Conservation (phyloP, 495 filamentous ascomycete species). For the Tuber indicum region DNA sequence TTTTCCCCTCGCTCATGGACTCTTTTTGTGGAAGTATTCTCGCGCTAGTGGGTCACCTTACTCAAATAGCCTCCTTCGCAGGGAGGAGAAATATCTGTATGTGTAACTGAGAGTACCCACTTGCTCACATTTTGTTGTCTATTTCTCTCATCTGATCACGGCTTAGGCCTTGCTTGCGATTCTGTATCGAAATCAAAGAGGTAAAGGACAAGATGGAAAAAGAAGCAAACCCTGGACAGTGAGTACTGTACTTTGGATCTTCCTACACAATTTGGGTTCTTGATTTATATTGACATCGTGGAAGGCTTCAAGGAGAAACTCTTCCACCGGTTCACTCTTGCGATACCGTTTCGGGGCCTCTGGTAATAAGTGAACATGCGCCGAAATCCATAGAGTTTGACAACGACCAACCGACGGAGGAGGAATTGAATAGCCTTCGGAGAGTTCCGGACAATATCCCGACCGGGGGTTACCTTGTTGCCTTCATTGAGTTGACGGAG, state of each 20-base stretch:
- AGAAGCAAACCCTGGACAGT: not conserved
- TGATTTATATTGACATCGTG: not conserved
- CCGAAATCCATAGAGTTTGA: not conserved
- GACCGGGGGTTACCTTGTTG: slow-evolving; percentile 60
- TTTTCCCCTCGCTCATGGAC: not conserved
- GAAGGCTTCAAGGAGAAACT: not conserved
- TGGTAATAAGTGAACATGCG: not conserved
- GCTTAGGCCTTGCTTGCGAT: not conserved
- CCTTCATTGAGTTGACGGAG: slow-evolving; percentile 70
- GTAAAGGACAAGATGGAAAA: not conserved
- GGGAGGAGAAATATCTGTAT: not conserved
- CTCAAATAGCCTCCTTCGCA: not conserved
- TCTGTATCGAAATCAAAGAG: not conserved
- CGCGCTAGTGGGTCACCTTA: not conserved
- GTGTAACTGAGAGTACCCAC: not conserved
- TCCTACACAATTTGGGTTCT: not conserved
- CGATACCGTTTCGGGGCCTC: not conserved
- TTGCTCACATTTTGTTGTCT: not conserved
- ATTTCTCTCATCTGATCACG: not conserved
- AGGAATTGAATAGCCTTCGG: slow-evolving; percentile 56
- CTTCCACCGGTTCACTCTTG: not conserved
- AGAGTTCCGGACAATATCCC: slow-evolving; percentile 62
- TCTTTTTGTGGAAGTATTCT: not conserved
- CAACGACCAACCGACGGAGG: slow-evolving; percentile 50
- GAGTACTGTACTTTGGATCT: not conserved